Base-by-base conservation (phyloP, 768 basidiomycete species). In the Suillus plorans region DNA sequence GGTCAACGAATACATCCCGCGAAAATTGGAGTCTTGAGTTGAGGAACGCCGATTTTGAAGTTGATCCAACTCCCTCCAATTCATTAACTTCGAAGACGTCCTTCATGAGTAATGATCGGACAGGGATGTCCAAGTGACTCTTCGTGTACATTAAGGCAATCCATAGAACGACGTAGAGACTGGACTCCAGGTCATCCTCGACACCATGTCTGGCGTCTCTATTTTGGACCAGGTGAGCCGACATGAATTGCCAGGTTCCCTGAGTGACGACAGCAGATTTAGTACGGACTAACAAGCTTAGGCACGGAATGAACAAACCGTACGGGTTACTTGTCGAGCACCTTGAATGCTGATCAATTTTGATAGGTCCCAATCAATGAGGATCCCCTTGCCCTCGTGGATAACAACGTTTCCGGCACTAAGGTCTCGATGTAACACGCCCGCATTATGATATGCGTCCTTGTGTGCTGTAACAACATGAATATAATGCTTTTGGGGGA, bases 171-270 rank as follows among this genome's bases (percentile, higher is more conserved):
- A 73, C 68, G 41, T 65, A 67, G 47, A 72, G 42, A 61, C 76
- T 72, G 1, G 77, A 78, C 62, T 78, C 75, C 12, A 78, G 36
- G 63, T 78, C 76, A 60, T 79, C 74, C 56, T 69, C 66, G 37
- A 75, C 63, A 0, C 28, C 59, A 52, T 76, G 76, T 4, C 52
- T 14, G n/a, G 69, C 67, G 9, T 22, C 28, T 20, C 57, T 47
- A 22, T 68, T 34, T 39, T 57, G 76, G 34, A 39, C 12, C 37
- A 39, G 37, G 10, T 39, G 37, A 10, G 37, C 37, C 9, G 37
- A 39, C 37, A 39, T 44, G 42, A 44, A 44, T 44, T 71, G 70
- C 76, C 76, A 77, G n/a, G 76, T 77, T 1, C 78, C 77, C 76
- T 77, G 39, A 5, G 44, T 25, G 22, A 57, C 18, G 42, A 25